Evolutionary conservation across 441 rosid genomes (phyloP).

Genomic region (Gossypium davidsonii): DNA sequence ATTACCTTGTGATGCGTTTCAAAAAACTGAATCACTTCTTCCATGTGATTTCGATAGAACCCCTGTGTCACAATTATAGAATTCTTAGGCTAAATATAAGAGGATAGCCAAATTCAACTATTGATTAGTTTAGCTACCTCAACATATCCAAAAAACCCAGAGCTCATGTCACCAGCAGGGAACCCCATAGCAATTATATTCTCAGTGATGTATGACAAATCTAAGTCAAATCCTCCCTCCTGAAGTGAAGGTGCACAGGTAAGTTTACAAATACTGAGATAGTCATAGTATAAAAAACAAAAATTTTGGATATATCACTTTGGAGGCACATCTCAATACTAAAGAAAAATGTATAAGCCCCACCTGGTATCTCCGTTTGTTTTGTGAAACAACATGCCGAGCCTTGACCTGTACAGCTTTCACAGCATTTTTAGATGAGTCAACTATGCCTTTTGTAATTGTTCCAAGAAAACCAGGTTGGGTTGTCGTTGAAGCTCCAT

Average conservation of each 20-base stretch:
- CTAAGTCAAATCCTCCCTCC: constrained; percentile 98
- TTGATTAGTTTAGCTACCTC: constrained; percentile 44
- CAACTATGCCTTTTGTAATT: constrained; percentile 80
- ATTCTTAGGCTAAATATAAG: constrained; percentile 10
- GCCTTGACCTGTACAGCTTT: constrained; percentile 98
- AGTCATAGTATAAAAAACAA: not conserved
- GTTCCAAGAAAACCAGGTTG: constrained; percentile 76
- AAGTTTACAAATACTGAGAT: not conserved
- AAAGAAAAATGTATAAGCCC: not conserved
- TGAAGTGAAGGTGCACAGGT: constrained; percentile 15
- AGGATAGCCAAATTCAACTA: not conserved
- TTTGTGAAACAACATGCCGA: constrained; percentile 94
- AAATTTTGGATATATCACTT: not conserved
- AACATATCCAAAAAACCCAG: constrained; percentile 88
- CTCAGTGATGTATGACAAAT: constrained; percentile 86
- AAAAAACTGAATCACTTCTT: constrained; percentile 94
- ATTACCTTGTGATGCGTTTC: constrained; percentile 92
- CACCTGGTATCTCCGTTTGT: constrained; percentile 96
- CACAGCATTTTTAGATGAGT: constrained; percentile 90
- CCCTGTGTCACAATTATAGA: constrained; percentile 56
- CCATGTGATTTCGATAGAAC: constrained; percentile 96
- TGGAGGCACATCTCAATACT: not conserved
- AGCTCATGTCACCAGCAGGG: constrained; percentile 97
- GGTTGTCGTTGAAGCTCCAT: constrained; percentile 43
- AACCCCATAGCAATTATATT: constrained; percentile 96